phyloP scores from a whole-genome alignment of 768 basidiomycete species.

The Butyriboletus loyo region DNA sequence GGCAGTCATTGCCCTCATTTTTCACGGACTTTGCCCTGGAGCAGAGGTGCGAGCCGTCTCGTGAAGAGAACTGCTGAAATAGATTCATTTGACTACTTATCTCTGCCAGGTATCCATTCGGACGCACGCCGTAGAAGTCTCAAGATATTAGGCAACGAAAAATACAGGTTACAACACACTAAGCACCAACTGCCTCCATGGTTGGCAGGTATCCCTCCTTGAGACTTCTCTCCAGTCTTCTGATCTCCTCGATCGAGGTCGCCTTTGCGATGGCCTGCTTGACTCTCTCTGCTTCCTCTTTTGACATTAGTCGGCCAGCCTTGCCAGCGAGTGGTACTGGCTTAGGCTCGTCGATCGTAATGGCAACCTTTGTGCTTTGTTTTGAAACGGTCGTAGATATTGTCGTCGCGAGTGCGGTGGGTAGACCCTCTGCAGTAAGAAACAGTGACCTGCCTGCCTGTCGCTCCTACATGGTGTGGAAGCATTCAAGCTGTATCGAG shows the following conservation, averaged over 20 bases:
- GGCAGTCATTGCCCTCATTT: conserved; percentile 55
- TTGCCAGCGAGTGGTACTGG: conserved; percentile 52
- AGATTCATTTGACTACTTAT: neutral
- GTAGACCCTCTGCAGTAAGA: conserved; percentile 73
- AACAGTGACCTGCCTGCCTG: conserved; percentile 71
- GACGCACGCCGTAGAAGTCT: neutral
- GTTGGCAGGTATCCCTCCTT: conserved; percentile 82
- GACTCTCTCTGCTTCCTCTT: conserved; percentile 86
- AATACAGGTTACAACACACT: conserved; percentile 37
- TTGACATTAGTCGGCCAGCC: conserved; percentile 85
- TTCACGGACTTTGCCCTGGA: conserved; percentile 74
- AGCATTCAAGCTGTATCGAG: conserved; percentile 28
- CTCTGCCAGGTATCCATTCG: neutral
- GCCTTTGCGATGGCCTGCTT: conserved; percentile 86
- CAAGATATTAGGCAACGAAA: conserved; percentile 25
- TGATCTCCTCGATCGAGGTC: conserved; percentile 88
- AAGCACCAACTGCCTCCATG: conserved; percentile 77
- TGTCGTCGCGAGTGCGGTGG: conserved; percentile 76
- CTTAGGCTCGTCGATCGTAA: conserved; percentile 81
- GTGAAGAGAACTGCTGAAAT: neutral
- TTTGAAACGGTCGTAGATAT: conserved; percentile 72
- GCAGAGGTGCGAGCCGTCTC: conserved; percentile 38
- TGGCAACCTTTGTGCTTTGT: conserved; percentile 54
- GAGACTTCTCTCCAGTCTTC: conserved; percentile 75
- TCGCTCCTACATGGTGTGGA: conserved; percentile 61